Evolutionary conservation across 176 grass and related monocot genomes (phyloP), one percentile per base, ranked within the genome.

Genomic region (Rhipidocladum racemiflorum): DNA sequence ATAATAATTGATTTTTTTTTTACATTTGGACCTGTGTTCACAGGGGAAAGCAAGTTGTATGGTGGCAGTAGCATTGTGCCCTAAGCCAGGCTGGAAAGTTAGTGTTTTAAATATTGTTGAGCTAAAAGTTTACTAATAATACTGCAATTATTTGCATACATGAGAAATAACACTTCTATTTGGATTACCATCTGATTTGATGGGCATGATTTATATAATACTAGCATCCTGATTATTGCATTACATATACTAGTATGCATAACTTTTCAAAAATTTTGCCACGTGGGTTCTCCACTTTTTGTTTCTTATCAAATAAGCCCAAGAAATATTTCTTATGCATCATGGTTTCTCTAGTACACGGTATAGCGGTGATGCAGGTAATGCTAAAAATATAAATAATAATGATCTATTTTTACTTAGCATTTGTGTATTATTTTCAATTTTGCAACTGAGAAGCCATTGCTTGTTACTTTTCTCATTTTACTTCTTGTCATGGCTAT

Each of bases 1-100:
- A 15, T 39, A 39, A 39, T 51, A 16, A 49, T 32, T 50, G 48
- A 6, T 36, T 55, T 9, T 39, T 74, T 61, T 36, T 71, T 20
- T 24, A 25, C 36, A 56, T 49, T 21, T 59, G 10, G 34, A 73
- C 44, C 28, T 80, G 34, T 75, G 54, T 85, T 81, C 39, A 87
- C 54, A 98, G 96, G 96, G 96, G 27, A 98, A 91, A 88, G 92
- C 96, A 75, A 98, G 92, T 72, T 95, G 85, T 74, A 98, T 95
- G 96, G 92, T 93, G 82, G 90, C 92, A 56, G 81, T 91, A 43
- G 89, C 90, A 65, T 87, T 95, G 68, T 79, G 83, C 82, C 96
- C 96, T 84, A 87, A 95, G 57, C 90, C 92, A 63, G 82, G 90
- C 51, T 98, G 92, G 92, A 95, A 95, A 92, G 96, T 98, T 72